Percentiles rank a stretch among this genome's conserved stretches.
phyloP scores from a whole-genome alignment of 208 protist genomes.

The Naegleria gruberi region DNA sequence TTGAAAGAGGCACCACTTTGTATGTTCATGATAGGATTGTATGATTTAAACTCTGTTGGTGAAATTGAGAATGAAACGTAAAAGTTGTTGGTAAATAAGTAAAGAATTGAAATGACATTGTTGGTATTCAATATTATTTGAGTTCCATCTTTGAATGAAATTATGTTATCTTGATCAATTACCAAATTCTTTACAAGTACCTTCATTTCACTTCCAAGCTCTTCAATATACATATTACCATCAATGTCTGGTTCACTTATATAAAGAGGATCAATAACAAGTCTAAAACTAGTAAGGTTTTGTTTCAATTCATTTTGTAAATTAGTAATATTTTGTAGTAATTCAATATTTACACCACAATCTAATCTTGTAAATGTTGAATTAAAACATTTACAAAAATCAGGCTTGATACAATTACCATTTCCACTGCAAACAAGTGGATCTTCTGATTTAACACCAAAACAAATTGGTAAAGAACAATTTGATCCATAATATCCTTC shows the following conservation, averaged over 20 bases:
- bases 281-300: neutral
- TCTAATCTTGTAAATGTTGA: neutral
- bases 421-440: neutral
- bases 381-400: neutral
- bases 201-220: too few species aligned
- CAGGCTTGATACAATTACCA: neutral
- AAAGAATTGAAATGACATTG: neutral
- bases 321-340: neutral
- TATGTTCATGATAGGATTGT: neutral
- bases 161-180: neutral
- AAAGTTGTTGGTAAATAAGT: neutral
- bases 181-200: too few species aligned
- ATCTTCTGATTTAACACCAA: neutral
- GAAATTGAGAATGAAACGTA: neutral
- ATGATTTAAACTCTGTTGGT: neutral
- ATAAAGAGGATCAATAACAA: too few species aligned
- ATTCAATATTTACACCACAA: neutral
- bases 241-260: too few species aligned
- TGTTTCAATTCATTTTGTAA: neutral
- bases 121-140: neutral
- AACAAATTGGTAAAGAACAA: neutral
- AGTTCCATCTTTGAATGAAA: neutral
- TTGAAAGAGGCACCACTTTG: neutral
- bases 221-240: too few species aligned
- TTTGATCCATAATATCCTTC: neutral